Evolutionary conservation across 257 asterid genomes (phyloP).

Genomic region (Solanum dulcamara): DNA sequence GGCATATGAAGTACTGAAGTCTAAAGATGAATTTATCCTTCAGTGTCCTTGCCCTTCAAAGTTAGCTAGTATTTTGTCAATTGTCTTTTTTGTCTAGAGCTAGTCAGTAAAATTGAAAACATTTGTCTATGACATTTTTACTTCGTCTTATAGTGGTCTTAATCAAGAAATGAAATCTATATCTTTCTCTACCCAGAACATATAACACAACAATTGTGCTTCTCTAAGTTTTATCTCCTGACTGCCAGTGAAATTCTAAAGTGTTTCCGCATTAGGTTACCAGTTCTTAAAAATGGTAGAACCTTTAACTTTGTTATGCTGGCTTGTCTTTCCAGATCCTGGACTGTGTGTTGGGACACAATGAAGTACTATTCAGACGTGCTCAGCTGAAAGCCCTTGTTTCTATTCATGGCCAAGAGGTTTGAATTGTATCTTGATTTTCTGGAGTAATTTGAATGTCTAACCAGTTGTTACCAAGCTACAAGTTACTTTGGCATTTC

Average conservation of each 20-base stretch:
- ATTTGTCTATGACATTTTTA: neutral
- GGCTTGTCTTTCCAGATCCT: constrained; percentile 41
- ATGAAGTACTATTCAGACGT: constrained; percentile 90
- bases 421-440: constrained; percentile 2
- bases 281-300: neutral
- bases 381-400: constrained; percentile 97
- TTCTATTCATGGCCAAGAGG: constrained; percentile 94
- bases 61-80: neutral
- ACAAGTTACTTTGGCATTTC: neutral
- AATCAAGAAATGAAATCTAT: neutral
- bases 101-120: neutral
- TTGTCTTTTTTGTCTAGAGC: neutral
- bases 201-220: neutral
- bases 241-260: neutral
- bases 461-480: neutral
- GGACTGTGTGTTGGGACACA: constrained; percentile 85
- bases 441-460: neutral
- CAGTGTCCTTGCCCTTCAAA: neutral
- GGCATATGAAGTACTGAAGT: neutral
- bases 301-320: neutral
- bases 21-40: neutral
- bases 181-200: neutral
- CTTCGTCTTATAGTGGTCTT: neutral
- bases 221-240: neutral
- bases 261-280: neutral